Base-by-base conservation (phyloP, 192 early-diverging fungal species). In the Helicostylum pulchrum region DNA sequence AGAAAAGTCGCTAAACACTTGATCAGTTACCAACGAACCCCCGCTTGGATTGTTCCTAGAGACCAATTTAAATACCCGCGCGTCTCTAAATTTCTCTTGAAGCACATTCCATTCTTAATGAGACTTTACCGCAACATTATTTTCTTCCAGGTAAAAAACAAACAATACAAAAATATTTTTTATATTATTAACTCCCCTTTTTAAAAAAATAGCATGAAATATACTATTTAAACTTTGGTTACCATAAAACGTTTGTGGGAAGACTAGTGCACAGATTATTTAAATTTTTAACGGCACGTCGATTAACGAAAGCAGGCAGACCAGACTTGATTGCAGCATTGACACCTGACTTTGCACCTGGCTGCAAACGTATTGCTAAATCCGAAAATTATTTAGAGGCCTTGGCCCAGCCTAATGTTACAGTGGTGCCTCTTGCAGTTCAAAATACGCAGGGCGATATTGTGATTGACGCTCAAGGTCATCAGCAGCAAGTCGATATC, bases 11-110 rank as follows among this genome's bases (percentile, higher is more conserved):
- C 71, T 46, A 66, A 66, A 47, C 70, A 61, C 15, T 60, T 85
- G 7, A 65, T 75, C 53, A 73, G 69, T 51, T 85, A 76, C 61
- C 83, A 85, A 59, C 72, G 83, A 3, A 80, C 80, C 21, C 79
- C 83, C 3, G 71, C 77, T 15, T 82, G 74, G 64, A 68, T 82
- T 8, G 32, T 77, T 12, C 77, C 80, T 3, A 70, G 71, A 31
- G 30, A 57, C 9, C 75, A 78, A 34, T 77, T 65, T 12, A 42
- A 61, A 10, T 80, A 76, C 45, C 47, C 39, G 30, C 20, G 36
- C 20, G 19, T 70, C 0, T 56, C 71, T 53, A 84, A 80, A 61
- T 53, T 62, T 8, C 15, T 79, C 7, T 75, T 79, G 61, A 61
- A 67, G 2, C 74, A 74, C 23, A 23, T 84, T 6, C 82, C 82